These are phyloP conservation scores for Phaeolepiota aurea DNA, from an alignment of 768 basidiomycete species.

Conservation along the genomic window DNA sequence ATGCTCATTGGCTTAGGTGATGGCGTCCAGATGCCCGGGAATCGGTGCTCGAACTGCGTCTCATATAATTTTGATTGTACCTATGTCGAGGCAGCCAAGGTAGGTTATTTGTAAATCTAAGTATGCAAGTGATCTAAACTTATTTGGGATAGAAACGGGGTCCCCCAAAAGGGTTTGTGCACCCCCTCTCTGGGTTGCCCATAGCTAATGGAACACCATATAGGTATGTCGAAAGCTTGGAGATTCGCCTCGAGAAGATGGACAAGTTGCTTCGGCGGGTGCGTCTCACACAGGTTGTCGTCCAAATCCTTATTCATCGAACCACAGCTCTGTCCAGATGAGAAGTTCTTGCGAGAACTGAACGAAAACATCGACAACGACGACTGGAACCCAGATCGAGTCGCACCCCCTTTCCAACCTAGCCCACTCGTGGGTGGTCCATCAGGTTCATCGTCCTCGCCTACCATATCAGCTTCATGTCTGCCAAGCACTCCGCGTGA, in stretches of 20 bases:
- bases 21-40: constrained; percentile 61
- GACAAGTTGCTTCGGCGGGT: constrained; percentile 45
- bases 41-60: constrained; percentile 61
- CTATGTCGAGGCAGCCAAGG: constrained; percentile 64
- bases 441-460: not conserved
- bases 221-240: constrained; percentile 50
- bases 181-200: no score
- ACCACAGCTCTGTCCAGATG: constrained; percentile 59
- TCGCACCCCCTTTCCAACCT: constrained; percentile 11
- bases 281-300: constrained; percentile 6
- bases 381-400: constrained; percentile 11
- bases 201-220: no score
- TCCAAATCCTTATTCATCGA: not conserved
- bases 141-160: constrained; percentile 42
- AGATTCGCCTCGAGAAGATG: constrained; percentile 52
- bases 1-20: no score
- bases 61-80: constrained; percentile 59
- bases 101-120: constrained; percentile 16
- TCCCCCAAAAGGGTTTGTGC: constrained; percentile 51
- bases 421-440: constrained; percentile 10
- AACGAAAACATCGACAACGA: constrained; percentile 22
- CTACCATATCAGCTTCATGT: not conserved
- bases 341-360: constrained; percentile 51
- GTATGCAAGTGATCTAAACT: constrained; percentile 6
- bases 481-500: constrained; percentile 10